phyloP scores from a whole-genome alignment of 1,284 basidiomycete genomes.

The Malassezia dermatis region DNA sequence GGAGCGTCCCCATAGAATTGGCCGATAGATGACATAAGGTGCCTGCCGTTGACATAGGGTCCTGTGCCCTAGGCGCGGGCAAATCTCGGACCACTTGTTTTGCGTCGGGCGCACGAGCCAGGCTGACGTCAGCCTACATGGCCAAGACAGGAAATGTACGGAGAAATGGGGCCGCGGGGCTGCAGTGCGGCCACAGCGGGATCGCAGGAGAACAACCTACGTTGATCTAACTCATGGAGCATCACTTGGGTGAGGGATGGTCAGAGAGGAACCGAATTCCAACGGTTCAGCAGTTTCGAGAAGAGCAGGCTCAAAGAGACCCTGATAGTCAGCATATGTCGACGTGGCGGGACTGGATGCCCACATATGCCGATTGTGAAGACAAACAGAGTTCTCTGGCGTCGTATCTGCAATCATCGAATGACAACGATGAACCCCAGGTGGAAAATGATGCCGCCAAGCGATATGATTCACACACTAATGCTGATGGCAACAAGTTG shows the following conservation, averaged over 20 bases:
- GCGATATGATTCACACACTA: background rate
- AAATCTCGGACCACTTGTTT: background rate
- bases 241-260: constrained; percentile 33
- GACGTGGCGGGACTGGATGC: background rate
- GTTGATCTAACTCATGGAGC: constrained; percentile 13
- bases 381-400: background rate
- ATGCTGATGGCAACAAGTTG: background rate
- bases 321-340: background rate
- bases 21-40: background rate
- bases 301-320: background rate
- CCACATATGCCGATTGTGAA: background rate
- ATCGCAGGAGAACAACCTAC: background rate
- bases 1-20: background rate
- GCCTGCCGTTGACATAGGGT: too few relatives aligned
- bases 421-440: background rate
- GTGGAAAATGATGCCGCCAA: background rate
- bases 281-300: constrained; percentile 26
- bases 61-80: background rate
- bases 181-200: background rate
- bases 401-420: background rate
- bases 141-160: background rate
- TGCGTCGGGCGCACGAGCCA: background rate
- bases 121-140: background rate
- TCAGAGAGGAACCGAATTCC: constrained; percentile 35
- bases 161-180: background rate